phyloP scores from a whole-genome alignment of 2,329 filamentous ascomycete species.

The Ilyonectria sp. region DNA sequence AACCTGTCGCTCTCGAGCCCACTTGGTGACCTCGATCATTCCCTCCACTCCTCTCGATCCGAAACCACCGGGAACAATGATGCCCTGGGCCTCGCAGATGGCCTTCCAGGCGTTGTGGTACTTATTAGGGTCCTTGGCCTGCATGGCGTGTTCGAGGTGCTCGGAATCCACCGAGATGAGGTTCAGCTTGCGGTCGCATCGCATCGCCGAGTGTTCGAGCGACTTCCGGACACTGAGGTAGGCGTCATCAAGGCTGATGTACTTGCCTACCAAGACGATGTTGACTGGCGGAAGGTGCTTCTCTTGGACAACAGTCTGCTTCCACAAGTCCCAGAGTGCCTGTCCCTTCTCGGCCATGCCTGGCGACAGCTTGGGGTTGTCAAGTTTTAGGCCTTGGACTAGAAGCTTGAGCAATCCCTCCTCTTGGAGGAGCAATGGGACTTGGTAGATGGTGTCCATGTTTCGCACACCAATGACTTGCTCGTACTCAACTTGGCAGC shows the following conservation, averaged over 20 bases:
- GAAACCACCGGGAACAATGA: conserved; percentile 76
- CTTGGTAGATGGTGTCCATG: conserved; percentile 92
- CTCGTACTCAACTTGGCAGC: conserved; percentile 87
- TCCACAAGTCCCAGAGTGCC: conserved; percentile 85
- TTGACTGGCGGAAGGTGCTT: conserved; percentile 77
- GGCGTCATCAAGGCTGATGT: conserved; percentile 86
- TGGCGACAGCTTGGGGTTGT: conserved; percentile 67
- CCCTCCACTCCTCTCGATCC: conserved; percentile 87
- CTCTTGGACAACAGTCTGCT: conserved; percentile 76
- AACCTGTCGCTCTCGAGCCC: conserved; percentile 84
- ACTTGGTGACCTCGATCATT: conserved; percentile 90
- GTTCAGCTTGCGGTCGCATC: conserved; percentile 83
- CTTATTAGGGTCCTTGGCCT: conserved; percentile 75
- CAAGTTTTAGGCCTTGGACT: conserved; percentile 75
- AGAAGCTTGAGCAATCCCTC: conserved; percentile 83
- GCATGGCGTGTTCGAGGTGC: conserved; percentile 80
- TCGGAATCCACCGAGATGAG: conserved; percentile 89
- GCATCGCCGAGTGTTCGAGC: conserved; percentile 93
- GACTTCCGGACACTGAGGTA: conserved; percentile 89
- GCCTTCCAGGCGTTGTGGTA: conserved; percentile 91
- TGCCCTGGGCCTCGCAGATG: conserved; percentile 78
- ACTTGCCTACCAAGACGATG: conserved; percentile 95
- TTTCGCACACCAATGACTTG: conserved; percentile 94
- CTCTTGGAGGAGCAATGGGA: conserved; percentile 90
- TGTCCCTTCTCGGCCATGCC: conserved; percentile 74